Conservation (phyloP, 768 basidiomycete genomes). For the Cantharellus anzutake region DNA sequence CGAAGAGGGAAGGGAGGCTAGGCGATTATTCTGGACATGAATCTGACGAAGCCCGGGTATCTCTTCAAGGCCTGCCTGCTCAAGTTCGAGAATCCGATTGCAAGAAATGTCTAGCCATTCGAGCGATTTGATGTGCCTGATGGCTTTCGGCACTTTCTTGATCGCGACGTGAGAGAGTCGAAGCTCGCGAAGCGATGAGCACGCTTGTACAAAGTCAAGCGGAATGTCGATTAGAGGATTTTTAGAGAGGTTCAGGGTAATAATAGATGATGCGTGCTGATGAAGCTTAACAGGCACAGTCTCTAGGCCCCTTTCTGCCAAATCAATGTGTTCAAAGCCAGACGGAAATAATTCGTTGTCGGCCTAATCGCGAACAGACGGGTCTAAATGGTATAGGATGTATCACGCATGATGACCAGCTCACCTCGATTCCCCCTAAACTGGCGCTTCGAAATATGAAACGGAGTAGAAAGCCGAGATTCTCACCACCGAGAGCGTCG, state of each 20-base stretch:
- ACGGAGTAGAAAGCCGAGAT: constrained; percentile 67
- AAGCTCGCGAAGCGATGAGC: constrained; percentile 65
- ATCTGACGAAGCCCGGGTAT: constrained; percentile 51
- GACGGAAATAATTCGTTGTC: constrained; percentile 48
- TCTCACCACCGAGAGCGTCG: constrained; percentile 57
- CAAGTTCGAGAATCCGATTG: constrained; percentile 78
- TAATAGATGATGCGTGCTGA: constrained; percentile 63
- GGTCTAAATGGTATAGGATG: constrained; percentile 13
- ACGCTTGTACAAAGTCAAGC: constrained; percentile 86
- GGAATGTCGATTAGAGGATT: constrained; percentile 96
- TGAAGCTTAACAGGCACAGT: constrained; percentile 81
- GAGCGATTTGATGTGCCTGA: constrained; percentile 55
- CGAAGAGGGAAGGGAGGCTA: constrained; percentile 71
- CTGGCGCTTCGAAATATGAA: constrained; percentile 76
- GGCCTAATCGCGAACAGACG: constrained; percentile 26
- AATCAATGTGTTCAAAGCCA: constrained; percentile 60
- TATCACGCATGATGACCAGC: constrained; percentile 13
- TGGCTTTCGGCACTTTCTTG: constrained; percentile 75
- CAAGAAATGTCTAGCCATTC: constrained; percentile 74
- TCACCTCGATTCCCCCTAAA: constrained; percentile 31
- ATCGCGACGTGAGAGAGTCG: constrained; percentile 81
- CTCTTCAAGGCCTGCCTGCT: constrained; percentile 65
- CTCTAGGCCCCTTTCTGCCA: constrained; percentile 59
- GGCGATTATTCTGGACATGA: constrained; percentile 75
- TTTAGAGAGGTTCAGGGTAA: constrained; percentile 71